phyloP scores from a whole-genome alignment of 805 yeast species.

The Pichia gijzeniarum region DNA sequence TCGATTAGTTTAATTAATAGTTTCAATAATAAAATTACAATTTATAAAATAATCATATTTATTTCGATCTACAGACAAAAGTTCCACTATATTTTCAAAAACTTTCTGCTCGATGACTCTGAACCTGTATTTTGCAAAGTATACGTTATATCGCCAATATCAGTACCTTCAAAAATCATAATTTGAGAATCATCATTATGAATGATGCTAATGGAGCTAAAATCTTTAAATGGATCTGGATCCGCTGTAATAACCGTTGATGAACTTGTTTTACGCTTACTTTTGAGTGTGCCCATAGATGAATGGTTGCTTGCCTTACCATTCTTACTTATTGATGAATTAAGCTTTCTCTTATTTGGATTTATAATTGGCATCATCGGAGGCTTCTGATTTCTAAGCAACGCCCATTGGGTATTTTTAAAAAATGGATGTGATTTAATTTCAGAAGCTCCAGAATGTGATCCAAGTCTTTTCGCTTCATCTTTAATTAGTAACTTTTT shows the following conservation, averaged over 20 bases:
- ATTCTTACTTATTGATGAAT: slow-evolving; percentile 11
- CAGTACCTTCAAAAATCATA: slow-evolving; percentile 41
- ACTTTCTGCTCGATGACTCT: slow-evolving; percentile 17
- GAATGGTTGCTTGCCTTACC: slow-evolving; percentile 19
- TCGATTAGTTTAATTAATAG: neutral
- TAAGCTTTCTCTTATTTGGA: slow-evolving; percentile 18
- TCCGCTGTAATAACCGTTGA: slow-evolving; percentile 18
- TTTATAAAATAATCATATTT: neutral
- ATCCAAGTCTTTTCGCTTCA: slow-evolving; percentile 83
- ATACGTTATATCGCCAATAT: slow-evolving; percentile 50
- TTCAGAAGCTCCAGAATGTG: slow-evolving; percentile 92
- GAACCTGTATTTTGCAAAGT: slow-evolving; percentile 36
- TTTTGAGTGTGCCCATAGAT: slow-evolving; percentile 40
- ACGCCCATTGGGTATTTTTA: slow-evolving; percentile 92
- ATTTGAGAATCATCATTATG: slow-evolving; percentile 52
- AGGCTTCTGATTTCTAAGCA: slow-evolving; percentile 85
- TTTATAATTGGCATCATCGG: slow-evolving; percentile 86
- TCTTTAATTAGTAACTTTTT: slow-evolving; percentile 82
- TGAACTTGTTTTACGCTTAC: slow-evolving; percentile 28
- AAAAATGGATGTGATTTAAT: slow-evolving; percentile 87
- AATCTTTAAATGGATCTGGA: slow-evolving; percentile 75
- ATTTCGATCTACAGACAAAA: neutral
- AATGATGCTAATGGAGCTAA: slow-evolving; percentile 80
- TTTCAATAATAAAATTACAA: neutral
- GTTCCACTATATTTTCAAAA: slow-evolving; percentile 24